A percentile compares a stretch with the other conserved stretches of the same genome.
phyloP scores from a whole-genome alignment of 306 rosid species.

The Vicia sativa region DNA sequence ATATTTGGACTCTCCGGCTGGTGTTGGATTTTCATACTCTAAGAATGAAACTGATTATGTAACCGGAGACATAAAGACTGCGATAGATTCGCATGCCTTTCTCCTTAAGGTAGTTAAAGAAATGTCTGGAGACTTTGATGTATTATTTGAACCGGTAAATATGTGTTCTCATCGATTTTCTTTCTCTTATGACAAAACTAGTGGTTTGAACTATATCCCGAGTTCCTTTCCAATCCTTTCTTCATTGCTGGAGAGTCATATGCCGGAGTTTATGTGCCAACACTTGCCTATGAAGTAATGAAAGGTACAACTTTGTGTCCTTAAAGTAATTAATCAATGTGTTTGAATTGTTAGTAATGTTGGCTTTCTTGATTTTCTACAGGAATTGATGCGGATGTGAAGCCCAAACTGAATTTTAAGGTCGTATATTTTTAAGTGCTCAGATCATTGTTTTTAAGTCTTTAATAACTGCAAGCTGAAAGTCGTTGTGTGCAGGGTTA shows the following conservation, averaged over 20 bases:
- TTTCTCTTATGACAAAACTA: constrained; percentile 40
- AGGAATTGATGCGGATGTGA: constrained; percentile 68
- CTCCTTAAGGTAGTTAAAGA: constrained; percentile 73
- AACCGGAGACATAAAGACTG: constrained; percentile 87
- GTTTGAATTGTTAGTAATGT: constrained; percentile 31
- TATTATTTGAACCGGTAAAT: constrained; percentile 21
- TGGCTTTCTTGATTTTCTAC: constrained; percentile 36
- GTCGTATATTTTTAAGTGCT: constrained; percentile 42
- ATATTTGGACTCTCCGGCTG: constrained; percentile 98
- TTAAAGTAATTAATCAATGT: constrained; percentile 16
- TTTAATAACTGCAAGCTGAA: constrained; percentile 35
- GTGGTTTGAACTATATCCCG: constrained; percentile 88
- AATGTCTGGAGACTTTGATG: not conserved
- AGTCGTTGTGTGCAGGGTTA: constrained; percentile 66
- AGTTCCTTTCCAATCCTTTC: constrained; percentile 72
- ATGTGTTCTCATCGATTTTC: constrained; percentile 23
- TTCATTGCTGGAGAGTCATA: constrained; percentile 89
- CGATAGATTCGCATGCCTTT: constrained; percentile 73
- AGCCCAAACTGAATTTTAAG: constrained; percentile 78
- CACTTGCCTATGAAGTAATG: constrained; percentile 69
- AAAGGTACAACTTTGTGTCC: constrained; percentile 60
- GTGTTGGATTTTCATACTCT: constrained; percentile 91
- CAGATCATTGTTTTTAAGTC: constrained; percentile 30
- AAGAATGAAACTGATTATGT: constrained; percentile 57
- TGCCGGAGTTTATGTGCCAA: constrained; percentile 94